Evolutionary conservation across 768 basidiomycete genomes (phyloP), one percentile per base, ranked within the genome.

Genomic region (Pleurotus citrinopileatus): DNA sequence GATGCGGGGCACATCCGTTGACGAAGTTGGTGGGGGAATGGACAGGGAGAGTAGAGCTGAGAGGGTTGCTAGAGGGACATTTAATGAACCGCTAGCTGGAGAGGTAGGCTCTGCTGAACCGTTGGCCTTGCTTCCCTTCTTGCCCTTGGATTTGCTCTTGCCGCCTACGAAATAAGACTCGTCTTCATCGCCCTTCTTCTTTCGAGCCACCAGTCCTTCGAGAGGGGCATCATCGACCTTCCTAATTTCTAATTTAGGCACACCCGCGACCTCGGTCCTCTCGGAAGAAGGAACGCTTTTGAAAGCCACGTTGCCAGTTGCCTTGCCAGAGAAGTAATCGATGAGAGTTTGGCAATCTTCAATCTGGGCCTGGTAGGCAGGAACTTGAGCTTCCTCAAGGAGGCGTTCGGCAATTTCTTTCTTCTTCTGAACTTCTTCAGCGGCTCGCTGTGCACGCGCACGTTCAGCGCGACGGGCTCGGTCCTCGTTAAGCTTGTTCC

Each of bases 321-420:
- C 70, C 69, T 86, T 89, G 20, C 88, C 88, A 15, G 80, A 84
- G 71, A 97, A 84, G 65, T 77, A 84, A 68, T 94, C 89, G 65
- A 96, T 87, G 59, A 97, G 83, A 3, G 89, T 96, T 65, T 91
- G 88, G 73, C 94, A 98, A 67, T 98, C 97, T 74, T 98, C 93
- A 62, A 99, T 94, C 67, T 98, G 84, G 51, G 84, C 78, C 63
- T 92, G 91, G 79, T 82, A 98, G 0, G 97, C 97, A 23, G 97
- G 95, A 20, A 79, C 64, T 55, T 86, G 83, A 20, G 97, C 97
- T 66, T 98, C 94, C 56, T 99, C 97, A 48, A 89, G 84, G 43
- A 98, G 68, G 34, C 84, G 86, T 60, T 89, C 81, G 8, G 83
- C 87, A 55, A 87, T 77, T 65, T 94, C 93, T 69, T 86, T 73